These are phyloP conservation scores for Naganishia albida DNA, from an alignment of 1,284 basidiomycete genomes.

Conservation along the genomic window DNA sequence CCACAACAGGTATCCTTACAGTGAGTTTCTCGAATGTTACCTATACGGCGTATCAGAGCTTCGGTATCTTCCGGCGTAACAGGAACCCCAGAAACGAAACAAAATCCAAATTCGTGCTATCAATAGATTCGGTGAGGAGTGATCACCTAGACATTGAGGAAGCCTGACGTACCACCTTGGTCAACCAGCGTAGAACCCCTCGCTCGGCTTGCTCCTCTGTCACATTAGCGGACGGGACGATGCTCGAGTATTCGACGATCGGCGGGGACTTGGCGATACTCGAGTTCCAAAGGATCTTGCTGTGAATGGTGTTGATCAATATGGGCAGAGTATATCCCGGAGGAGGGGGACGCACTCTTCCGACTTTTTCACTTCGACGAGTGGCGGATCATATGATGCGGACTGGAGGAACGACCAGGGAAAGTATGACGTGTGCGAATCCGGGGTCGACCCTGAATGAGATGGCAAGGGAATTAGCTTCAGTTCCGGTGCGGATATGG, in stretches of 20 bases:
- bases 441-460: constrained; percentile 62
- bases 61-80: constrained; percentile 82
- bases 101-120: constrained; percentile 84
- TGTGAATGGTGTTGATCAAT: constrained; percentile 46
- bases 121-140: constrained; percentile 10
- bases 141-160: background rate
- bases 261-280: constrained; percentile 76
- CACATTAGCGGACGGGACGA: constrained; percentile 57
- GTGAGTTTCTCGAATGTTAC: constrained; percentile 89
- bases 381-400: constrained; percentile 43
- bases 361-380: constrained; percentile 17
- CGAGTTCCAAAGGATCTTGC: constrained; percentile 77
- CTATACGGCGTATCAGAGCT: constrained; percentile 71
- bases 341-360: constrained; percentile 31
- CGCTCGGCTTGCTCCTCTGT: constrained; percentile 56
- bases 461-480: background rate
- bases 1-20: constrained; percentile 59
- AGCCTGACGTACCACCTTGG: constrained; percentile 67
- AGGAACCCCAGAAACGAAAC: constrained; percentile 80
- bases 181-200: constrained; percentile 78
- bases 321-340: background rate
- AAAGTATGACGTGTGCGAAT: constrained; percentile 72
- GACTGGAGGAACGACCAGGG: constrained; percentile 58
- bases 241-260: constrained; percentile 70
- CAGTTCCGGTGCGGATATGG: background rate